Base-by-base conservation (phyloP, 2,329 filamentous ascomycete species). In the Dendrostoma leiphaemia region DNA sequence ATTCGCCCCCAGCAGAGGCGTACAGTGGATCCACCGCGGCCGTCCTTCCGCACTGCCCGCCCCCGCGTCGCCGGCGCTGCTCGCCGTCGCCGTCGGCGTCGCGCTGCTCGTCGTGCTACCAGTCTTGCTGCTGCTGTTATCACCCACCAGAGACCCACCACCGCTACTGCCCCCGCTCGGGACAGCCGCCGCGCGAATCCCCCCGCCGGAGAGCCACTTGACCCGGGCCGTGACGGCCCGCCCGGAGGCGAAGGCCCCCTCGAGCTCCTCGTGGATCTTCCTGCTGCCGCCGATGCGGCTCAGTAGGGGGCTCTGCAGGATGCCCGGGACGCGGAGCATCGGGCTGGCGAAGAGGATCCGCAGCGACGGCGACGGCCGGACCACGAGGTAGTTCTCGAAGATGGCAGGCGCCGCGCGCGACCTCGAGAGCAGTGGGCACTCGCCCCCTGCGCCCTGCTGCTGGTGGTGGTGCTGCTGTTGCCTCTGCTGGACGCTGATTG, bases 21-120 rank as follows among this genome's bases (percentile, higher is more conserved):
- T 91, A 64, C 86, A 89, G 66, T 91, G 88, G 37, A 91, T 87
- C 88, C 88, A 91, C 40, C 87, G 79, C 46, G 80, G 78, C 17
- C 86, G 78, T 0, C 87, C 88, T 48, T 82, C 78, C 47, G 24
- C 28, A 12, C 51, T 38, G 12, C 45, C 26, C 13, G 31, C n/a
- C n/a, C n/a, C n/a, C n/a, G n/a, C n/a, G n/a, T n/a, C n/a, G n/a
- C n/a, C n/a, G n/a, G 31, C 37, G 24, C 46, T 45, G 21, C 74
- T 69, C 29, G 10, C 19, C 8, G 6, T n/a, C 4, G 3, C 29
- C 1, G 37, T 44, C 9, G 46, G n/a, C 21, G n/a, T 24, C 0
- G 28, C 28, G 19, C 37, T 44, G 28, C 37, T 32, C 19, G 38
- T 17, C 29, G n/a, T 37, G 6, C 34, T 15, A 15, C 13, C 17